Evolutionary conservation across 2,329 filamentous ascomycete genomes (phyloP), one percentile per base, ranked within the genome.

Genomic region (Paramyrothecium roridum): DNA sequence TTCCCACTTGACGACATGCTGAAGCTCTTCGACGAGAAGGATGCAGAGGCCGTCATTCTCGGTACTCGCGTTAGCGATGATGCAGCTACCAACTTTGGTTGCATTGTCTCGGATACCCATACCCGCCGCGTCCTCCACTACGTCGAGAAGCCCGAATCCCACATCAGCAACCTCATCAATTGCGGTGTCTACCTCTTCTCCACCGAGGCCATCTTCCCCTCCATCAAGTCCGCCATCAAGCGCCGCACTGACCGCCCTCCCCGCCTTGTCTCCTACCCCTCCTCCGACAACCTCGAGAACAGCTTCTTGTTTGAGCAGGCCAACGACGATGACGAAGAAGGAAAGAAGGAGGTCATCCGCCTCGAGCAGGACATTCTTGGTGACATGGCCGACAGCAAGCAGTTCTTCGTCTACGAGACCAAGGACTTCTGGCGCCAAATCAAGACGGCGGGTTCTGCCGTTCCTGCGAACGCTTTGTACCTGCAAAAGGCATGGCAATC

Each of bases 381-480:
- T 52, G 93, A 98, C 68, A 86, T 98, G 67, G 93, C 95, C 58
- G 95, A 98, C 76, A 96, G 86, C 83, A 95, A 96, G 77, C 91
- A 95, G 73, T 99, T 99, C 80, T 98, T 92, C 76, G 95, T 98
- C 33, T 90, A 96, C 73, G 95, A 99, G 80, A 98, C 93, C 62
- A 96, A 96, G 79, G 95, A 98, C 73, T 99, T 99, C 76, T 99
- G 95, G 95, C 91, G 95, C 65, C 95, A 99, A 81, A 98, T 99
- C 84, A 99, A 99, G 84, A 97, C 95, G 2, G 95, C 95, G 57
- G 95, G 95, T 57, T 98, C 93, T 7, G 95, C 95, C 51, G 92
- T 99, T 26, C 95, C 95, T 17, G 95, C 95, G 60, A 98, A 98
- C 69, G 95, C 95, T 16, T 84, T 99, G 34, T 99, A 99, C 76